phyloP scores from a whole-genome alignment of 208 protist species.

The Trypanosoma grayi region DNA sequence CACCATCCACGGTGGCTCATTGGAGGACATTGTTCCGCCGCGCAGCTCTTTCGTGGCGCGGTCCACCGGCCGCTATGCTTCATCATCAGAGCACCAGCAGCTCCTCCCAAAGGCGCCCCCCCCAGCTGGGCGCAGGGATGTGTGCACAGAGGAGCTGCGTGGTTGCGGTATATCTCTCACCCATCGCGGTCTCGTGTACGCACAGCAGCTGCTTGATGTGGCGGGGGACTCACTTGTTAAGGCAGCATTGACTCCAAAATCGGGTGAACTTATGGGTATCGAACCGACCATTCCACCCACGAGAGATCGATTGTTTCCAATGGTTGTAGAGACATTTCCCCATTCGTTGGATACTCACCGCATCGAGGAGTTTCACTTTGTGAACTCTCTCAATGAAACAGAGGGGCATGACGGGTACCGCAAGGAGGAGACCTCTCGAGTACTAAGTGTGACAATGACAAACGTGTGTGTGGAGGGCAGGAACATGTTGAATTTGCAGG shows the following conservation, averaged over 20 bases:
- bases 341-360: conserved; percentile 5
- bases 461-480: conserved; percentile 20
- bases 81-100: conserved; percentile 9
- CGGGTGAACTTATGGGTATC: conserved; percentile 32
- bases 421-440: background rate
- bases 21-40: conserved; percentile 72
- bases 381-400: conserved; percentile 22
- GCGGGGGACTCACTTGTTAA: conserved; percentile 57
- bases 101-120: conserved; percentile 1
- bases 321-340: conserved; percentile 49
- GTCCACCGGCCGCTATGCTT: conserved; percentile 27
- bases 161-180: conserved; percentile 58
- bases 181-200: conserved; percentile 78
- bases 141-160: conserved; percentile 69
- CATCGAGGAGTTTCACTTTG: conserved; percentile 35
- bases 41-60: conserved; percentile 47
- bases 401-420: conserved; percentile 1
- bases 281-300: conserved; percentile 31
- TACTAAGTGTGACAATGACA: background rate
- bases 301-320: conserved; percentile 56
- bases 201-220: conserved; percentile 56
- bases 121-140: conserved; percentile 37
- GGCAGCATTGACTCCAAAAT: conserved; percentile 43
- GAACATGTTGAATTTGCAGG: conserved; percentile 38
- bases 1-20: conserved; percentile 61